A percentile compares a stretch with the other conserved stretches of the same genome.
These are phyloP conservation scores for Aspergillus quadricinctus DNA, from an alignment of 2,329 filamentous ascomycete species.

Conservation along the genomic window DNA sequence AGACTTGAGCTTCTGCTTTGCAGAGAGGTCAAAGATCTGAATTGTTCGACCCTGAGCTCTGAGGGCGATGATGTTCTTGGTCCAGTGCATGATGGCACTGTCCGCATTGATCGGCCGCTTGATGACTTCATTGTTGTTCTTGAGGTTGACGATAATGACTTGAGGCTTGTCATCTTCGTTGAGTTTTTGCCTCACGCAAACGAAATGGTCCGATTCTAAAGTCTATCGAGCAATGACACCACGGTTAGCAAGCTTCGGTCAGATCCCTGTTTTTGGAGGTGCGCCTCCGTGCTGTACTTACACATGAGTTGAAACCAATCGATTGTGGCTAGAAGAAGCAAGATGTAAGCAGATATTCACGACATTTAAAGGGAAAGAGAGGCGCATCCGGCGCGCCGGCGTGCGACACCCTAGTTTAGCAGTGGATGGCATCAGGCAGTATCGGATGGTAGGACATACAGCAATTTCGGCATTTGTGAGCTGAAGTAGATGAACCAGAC, in stretches of 20 bases:
- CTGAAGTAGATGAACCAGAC: slow-evolving; percentile 31
- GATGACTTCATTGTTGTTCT: slow-evolving; percentile 94
- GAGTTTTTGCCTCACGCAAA: slow-evolving; percentile 95
- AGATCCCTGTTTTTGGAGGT: neutral
- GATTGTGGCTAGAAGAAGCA: slow-evolving; percentile 54
- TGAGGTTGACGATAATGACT: slow-evolving; percentile 96
- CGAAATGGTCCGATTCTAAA: slow-evolving; percentile 93
- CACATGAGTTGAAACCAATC: slow-evolving; percentile 84
- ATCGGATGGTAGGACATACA: slow-evolving; percentile 40
- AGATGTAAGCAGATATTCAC: slow-evolving; percentile 21
- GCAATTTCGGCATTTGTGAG: slow-evolving; percentile 52
- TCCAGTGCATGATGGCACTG: slow-evolving; percentile 99
- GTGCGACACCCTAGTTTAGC: slow-evolving; percentile 4
- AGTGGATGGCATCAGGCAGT: slow-evolving; percentile 10
- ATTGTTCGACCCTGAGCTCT: slow-evolving; percentile 91
- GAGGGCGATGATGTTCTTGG: slow-evolving; percentile 89
- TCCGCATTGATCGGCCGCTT: slow-evolving; percentile 96
- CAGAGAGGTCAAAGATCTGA: slow-evolving; percentile 92
- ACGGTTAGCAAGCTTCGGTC: slow-evolving; percentile 14
- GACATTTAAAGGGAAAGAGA: neutral
- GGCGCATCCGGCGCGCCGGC: slow-evolving; percentile 17
- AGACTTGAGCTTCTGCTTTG: slow-evolving; percentile 95
- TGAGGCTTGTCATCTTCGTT: slow-evolving; percentile 78
- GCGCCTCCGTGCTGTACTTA: slow-evolving; percentile 45
- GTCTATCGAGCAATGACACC: slow-evolving; percentile 56